phyloP scores from a whole-genome alignment of 192 early-diverging fungal genomes.

The Mortierella claussenii region DNA sequence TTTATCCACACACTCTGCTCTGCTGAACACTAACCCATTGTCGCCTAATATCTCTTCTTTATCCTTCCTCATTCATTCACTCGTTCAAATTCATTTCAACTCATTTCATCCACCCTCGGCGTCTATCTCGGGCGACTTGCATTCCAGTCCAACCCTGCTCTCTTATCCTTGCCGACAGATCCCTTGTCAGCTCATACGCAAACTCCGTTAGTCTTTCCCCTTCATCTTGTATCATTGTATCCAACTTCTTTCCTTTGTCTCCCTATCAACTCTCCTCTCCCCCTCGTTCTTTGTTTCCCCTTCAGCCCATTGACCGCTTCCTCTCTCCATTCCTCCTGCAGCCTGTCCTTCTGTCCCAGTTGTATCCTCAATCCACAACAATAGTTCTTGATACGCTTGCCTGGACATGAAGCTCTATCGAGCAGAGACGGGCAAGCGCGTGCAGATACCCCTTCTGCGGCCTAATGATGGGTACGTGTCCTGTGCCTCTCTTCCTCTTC shows the following conservation, averaged over 20 bases:
- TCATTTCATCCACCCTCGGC: no score
- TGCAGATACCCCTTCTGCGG: slow-evolving; percentile 55
- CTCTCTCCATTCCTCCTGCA: neutral
- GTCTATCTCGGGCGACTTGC: no score
- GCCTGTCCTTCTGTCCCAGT: neutral
- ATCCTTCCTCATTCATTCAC: neutral
- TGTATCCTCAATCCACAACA: neutral
- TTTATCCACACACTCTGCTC: neutral
- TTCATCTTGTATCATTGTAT: neutral
- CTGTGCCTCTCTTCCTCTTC: no score
- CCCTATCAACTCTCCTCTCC: neutral
- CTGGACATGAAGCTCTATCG: slow-evolving; percentile 64
- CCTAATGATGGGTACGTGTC: slow-evolving; percentile 56
- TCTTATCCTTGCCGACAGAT: neutral
- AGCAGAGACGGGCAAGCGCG: slow-evolving; percentile 65
- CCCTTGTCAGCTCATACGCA: no score
- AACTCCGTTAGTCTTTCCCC: no score
- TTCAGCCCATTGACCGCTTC: neutral
- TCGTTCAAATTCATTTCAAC: neutral
- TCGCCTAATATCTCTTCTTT: no score
- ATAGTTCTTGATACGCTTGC: slow-evolving; percentile 21
- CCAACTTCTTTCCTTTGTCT: neutral
- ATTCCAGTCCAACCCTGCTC: neutral
- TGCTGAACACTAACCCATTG: neutral
- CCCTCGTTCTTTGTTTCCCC: neutral